These are phyloP conservation scores for Cardamine occulta DNA, from an alignment of 345 rosid genomes.

Conservation along the genomic window DNA sequence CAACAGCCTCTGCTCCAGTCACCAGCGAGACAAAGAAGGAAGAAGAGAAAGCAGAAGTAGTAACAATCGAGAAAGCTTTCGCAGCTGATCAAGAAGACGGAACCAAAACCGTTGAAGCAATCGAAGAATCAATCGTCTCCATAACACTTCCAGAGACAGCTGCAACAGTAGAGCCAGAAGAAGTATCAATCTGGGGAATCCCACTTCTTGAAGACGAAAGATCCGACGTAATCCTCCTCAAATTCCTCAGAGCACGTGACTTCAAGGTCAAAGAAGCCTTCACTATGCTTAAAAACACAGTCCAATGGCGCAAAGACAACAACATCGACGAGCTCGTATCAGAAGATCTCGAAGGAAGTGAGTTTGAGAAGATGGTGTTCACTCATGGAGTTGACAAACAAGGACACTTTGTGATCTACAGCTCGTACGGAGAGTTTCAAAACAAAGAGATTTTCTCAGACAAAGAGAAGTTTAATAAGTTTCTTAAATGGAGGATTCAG, in stretches of 20 bases:
- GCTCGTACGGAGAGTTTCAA: constrained; percentile 79
- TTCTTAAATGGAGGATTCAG: constrained; percentile 89
- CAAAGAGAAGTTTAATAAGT: constrained; percentile 67
- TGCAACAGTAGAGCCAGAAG: constrained; percentile 40
- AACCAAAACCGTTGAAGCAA: constrained; percentile 42
- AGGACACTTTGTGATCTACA: constrained; percentile 88
- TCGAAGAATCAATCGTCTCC: constrained; percentile 41
- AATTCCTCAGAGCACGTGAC: constrained; percentile 48
- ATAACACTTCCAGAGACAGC: constrained; percentile 43
- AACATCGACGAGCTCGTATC: constrained; percentile 65
- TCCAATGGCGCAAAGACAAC: constrained; percentile 52
- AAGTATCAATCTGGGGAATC: constrained; percentile 46
- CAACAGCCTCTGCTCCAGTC: constrained; percentile 10
- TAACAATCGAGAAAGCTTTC: constrained; percentile 45
- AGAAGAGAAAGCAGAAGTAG: constrained; percentile 31
- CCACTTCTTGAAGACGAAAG: constrained; percentile 47
- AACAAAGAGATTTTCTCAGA: constrained; percentile 72
- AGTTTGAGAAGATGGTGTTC: constrained; percentile 82
- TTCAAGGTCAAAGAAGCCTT: constrained; percentile 50
- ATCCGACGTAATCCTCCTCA: constrained; percentile 47
- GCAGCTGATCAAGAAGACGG: constrained; percentile 44
- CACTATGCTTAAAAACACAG: constrained; percentile 44
- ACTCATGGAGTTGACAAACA: constrained; percentile 78
- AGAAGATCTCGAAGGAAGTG: constrained; percentile 65
- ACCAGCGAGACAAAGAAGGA: constrained; percentile 23